Evolutionary conservation across 148 eudicot genomes (phyloP).

Genomic region (Chenopodium quinoa): DNA sequence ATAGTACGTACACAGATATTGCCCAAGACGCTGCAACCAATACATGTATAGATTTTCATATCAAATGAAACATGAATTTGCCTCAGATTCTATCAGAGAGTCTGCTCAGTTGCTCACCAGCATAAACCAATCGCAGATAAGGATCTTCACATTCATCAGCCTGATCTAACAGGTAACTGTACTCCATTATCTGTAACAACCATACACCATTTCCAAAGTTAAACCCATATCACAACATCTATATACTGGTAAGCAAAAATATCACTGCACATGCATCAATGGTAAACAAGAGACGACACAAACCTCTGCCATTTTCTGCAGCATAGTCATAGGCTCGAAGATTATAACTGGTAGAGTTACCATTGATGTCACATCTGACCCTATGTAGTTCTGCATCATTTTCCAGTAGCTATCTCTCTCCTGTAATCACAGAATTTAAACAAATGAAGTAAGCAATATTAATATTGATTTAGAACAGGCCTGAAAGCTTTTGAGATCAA

Average conservation of each 20-base stretch:
- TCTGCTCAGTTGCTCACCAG: slow-evolving; percentile 41
- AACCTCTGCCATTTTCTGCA: slow-evolving; percentile 99
- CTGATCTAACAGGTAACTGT: slow-evolving; percentile 72
- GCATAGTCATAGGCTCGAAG: slow-evolving; percentile 99
- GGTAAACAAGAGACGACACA: slow-evolving; percentile 6
- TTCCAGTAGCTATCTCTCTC: slow-evolving; percentile 91
- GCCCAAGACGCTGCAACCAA: slow-evolving; percentile 67
- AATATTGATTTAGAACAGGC: neutral
- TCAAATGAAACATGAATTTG: too few species aligned
- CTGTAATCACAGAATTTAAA: slow-evolving; percentile 28
- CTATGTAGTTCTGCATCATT: slow-evolving; percentile 95
- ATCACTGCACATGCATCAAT: neutral
- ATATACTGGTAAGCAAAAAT: neutral
- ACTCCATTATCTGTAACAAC: slow-evolving; percentile 84
- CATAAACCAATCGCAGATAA: slow-evolving; percentile 87
- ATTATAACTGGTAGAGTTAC: slow-evolving; percentile 95
- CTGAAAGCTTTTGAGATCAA: too few species aligned
- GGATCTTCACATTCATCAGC: slow-evolving; percentile 98
- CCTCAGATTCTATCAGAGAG: too few species aligned
- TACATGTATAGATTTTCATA: too few species aligned
- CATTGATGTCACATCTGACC: slow-evolving; percentile 95
- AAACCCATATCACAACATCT: neutral
- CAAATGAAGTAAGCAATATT: neutral
- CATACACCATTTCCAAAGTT: neutral
- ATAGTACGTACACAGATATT: slow-evolving; percentile 73